phyloP scores from a whole-genome alignment of 805 yeast species.

The Candida awuae region DNA sequence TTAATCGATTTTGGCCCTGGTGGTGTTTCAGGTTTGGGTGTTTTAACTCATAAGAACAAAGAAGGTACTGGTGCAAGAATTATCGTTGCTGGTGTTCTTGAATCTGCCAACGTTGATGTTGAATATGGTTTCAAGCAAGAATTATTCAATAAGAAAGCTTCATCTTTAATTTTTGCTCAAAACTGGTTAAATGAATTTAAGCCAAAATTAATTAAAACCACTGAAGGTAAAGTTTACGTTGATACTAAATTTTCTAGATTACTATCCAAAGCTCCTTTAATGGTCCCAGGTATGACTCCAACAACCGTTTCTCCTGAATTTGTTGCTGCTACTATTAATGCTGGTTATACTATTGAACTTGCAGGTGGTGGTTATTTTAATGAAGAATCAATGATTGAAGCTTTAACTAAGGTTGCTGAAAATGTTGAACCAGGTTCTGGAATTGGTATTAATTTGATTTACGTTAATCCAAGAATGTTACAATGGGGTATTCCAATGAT shows the following conservation, averaged over 20 bases:
- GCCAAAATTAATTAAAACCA: constrained; percentile 77
- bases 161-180: constrained; percentile 69
- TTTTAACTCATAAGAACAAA: constrained; percentile 91
- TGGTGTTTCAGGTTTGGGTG: constrained; percentile 94
- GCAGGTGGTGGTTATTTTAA: constrained; percentile 98
- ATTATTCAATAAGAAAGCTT: constrained; percentile 62
- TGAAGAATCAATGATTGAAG: constrained; percentile 61
- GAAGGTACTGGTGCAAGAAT: constrained; percentile 97
- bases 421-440: constrained; percentile 79
- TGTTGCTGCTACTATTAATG: constrained; percentile 86
- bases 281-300: constrained; percentile 99
- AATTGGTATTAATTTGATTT: constrained; percentile 84
- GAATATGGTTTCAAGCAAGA: constrained; percentile 97
- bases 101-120: constrained; percentile 54
- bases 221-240: constrained; percentile 67
- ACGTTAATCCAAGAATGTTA: constrained; percentile 94
- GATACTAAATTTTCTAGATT: constrained; percentile 91
- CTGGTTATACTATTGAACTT: constrained; percentile 95
- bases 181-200: constrained; percentile 87
- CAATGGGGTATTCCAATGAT: constrained; percentile 99
- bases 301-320: constrained; percentile 92
- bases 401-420: constrained; percentile 65
- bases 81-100: constrained; percentile 88
- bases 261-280: constrained; percentile 88
- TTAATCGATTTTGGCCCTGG: constrained; percentile 98